These are phyloP conservation scores for Metschnikowia proteae DNA, from an alignment of 805 yeast species.

Conservation along the genomic window DNA sequence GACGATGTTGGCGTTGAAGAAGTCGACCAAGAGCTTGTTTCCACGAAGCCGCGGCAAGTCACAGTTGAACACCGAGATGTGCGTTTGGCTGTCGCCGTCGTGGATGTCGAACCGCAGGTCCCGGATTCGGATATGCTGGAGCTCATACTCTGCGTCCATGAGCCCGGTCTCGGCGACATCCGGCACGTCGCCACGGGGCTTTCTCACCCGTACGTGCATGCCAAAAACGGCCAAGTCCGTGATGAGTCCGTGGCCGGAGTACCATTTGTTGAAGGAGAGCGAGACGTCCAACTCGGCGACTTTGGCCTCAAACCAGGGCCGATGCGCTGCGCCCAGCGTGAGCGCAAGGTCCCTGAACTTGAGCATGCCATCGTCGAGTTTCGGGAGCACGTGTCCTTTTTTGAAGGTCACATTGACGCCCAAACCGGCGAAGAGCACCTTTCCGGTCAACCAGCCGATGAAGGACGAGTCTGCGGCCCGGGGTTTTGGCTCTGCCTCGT, in stretches of 20 bases:
- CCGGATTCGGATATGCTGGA: conserved; percentile 42
- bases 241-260: conserved; percentile 51
- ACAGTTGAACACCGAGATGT: conserved; percentile 60
- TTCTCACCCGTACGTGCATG: conserved; percentile 32
- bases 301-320: conserved; percentile 29
- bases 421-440: conserved; percentile 38
- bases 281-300: conserved; percentile 44
- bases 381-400: conserved; percentile 38
- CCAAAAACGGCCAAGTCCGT: conserved; percentile 48
- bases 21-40: conserved; percentile 57
- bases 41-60: conserved; percentile 60
- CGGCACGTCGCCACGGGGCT: not conserved
- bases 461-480: conserved; percentile 17
- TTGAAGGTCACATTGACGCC: conserved; percentile 37
- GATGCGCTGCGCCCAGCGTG: conserved; percentile 1
- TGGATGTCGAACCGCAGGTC: conserved; percentile 47
- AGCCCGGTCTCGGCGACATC: conserved; percentile 1
- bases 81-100: conserved; percentile 30
- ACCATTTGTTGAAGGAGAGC: conserved; percentile 52
- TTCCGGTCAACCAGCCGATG: conserved; percentile 31
- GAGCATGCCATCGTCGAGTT: conserved; percentile 48
- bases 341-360: conserved; percentile 38
- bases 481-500: no score
- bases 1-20: conserved; percentile 64
- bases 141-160: conserved; percentile 32